Conservation (phyloP, 2,329 filamentous ascomycete species). For the Ophiostoma piceae region DNA sequence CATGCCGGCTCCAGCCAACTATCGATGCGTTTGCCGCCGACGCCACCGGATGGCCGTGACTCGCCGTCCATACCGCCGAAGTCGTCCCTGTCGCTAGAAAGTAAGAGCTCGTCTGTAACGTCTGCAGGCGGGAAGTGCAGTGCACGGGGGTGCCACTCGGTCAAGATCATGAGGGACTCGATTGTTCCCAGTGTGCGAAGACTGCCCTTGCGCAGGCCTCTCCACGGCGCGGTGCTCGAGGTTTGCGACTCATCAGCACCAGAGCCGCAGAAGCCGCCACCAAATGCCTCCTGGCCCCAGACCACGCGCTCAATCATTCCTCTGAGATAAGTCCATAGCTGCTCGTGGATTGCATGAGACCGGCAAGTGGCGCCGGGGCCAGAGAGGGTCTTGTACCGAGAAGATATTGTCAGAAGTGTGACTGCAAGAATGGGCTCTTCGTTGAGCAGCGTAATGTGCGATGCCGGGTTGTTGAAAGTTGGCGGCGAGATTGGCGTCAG, state of each 20-base stretch:
- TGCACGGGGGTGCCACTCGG: constrained; percentile 93
- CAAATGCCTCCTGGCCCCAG: constrained; percentile 95
- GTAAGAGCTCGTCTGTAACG: constrained; percentile 62
- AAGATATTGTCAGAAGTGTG: constrained; percentile 84
- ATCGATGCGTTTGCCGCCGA: constrained; percentile 79
- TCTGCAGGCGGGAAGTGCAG: constrained; percentile 88
- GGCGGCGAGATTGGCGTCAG: constrained; percentile 91
- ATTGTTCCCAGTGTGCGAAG: constrained; percentile 87
- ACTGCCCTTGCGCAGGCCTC: constrained; percentile 68
- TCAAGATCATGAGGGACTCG: constrained; percentile 87
- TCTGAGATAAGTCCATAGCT: constrained; percentile 88
- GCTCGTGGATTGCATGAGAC: constrained; percentile 87
- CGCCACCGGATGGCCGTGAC: constrained; percentile 59
- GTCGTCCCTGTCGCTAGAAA: constrained; percentile 51
- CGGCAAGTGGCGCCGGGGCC: constrained; percentile 77
- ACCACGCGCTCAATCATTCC: constrained; percentile 93
- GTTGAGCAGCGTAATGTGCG: constrained; percentile 72
- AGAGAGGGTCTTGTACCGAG: constrained; percentile 73
- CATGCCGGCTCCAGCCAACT: constrained; percentile 96
- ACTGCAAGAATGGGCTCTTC: constrained; percentile 92
- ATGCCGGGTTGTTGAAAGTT: constrained; percentile 76
- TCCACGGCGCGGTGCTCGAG: constrained; percentile 64
- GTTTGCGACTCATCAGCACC: constrained; percentile 57
- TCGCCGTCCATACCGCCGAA: constrained; percentile 39
- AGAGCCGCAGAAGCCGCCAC: constrained; percentile 75